Evolutionary conservation across 306 rosid species (phyloP), one percentile per base, ranked within the genome.

Genomic region (Gleditsia sinensis): DNA sequence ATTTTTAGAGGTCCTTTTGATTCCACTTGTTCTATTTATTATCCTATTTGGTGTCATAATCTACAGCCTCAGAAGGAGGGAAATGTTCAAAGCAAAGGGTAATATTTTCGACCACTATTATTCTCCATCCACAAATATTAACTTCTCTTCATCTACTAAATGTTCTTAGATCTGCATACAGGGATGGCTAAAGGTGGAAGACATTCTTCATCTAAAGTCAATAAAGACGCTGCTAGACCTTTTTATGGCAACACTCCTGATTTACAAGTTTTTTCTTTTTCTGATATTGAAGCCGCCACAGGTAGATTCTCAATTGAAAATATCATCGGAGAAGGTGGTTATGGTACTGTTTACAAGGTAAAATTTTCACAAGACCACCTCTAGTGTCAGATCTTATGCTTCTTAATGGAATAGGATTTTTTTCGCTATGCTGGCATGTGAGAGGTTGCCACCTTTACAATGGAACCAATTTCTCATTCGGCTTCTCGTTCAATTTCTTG

Each of bases 321-420:
- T 21, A 73, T 68, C 78, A 55, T 84, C 2, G 84, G 84, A 17
- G 51, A 77, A 67, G 87, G 87, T 36, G 86, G 86, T 6, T 74
- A 42, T 64, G 83, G 86, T 28, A 78, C 86, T 55, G 86, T 83
- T 27, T 83, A 67, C 75, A 77, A 84, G 84, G 87, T 84, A 78
- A 21, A 30, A 42, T 57, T 10, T 12, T 14, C 3, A 43, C 17
- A 12, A 69, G 3, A 51, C 19, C 32, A 8, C 16, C 23, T 5
- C 6, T 16, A 9, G 7, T 14, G 27, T 8, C 36, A 5, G 27
- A 20, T 20, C 9, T 21, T 24, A 20, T 20, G 27, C 11, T 1
- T 51, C 37, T 33, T 33, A 33, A 21, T 13, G 58, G 24, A 21
- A 32, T 10, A 24, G 6, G 33, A 54, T 54, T 51, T 19, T 51